These are phyloP conservation scores for Coniochaeta ligniaria DNA, from an alignment of 2,329 filamentous ascomycete species.

Conservation along the genomic window DNA sequence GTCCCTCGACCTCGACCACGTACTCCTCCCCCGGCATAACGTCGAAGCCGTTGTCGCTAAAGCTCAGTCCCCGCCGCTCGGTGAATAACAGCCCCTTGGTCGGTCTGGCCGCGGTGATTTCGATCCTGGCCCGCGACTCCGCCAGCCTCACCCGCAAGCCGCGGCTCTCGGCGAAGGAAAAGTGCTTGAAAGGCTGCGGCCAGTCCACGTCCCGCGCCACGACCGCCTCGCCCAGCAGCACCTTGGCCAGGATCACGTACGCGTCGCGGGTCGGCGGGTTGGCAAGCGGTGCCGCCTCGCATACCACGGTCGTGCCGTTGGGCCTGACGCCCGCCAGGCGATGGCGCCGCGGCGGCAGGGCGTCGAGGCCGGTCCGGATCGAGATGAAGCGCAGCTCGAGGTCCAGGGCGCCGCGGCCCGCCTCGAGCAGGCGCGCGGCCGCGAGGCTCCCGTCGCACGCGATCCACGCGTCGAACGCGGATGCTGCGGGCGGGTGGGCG, in stretches of 20 bases:
- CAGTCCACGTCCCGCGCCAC: slow-evolving; percentile 42
- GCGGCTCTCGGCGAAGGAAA: slow-evolving; percentile 37
- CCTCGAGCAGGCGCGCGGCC: too few species aligned
- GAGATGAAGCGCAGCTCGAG: slow-evolving; percentile 32
- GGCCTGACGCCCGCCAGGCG: slow-evolving; percentile 10
- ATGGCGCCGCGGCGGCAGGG: slow-evolving; percentile 11
- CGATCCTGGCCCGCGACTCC: slow-evolving; percentile 13
- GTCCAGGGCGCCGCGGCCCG: neutral
- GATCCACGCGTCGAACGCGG: slow-evolving; percentile 36
- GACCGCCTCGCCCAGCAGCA: slow-evolving; percentile 28
- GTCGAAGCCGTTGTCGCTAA: slow-evolving; percentile 54
- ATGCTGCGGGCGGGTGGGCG: slow-evolving; percentile 48
- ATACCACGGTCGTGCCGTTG: slow-evolving; percentile 32
- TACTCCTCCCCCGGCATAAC: slow-evolving; percentile 38
- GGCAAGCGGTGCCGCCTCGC: slow-evolving; percentile 23
- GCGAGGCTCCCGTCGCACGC: slow-evolving; percentile 7
- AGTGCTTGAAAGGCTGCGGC: slow-evolving; percentile 57
- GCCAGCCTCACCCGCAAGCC: slow-evolving; percentile 25
- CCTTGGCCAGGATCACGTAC: slow-evolving; percentile 28
- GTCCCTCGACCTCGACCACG: slow-evolving; percentile 15
- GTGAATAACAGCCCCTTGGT: slow-evolving; percentile 51
- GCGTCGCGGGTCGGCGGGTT: slow-evolving; percentile 8
- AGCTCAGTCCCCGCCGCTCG: slow-evolving; percentile 33
- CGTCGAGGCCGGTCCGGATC: slow-evolving; percentile 28
- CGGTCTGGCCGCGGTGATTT: slow-evolving; percentile 32